These are phyloP conservation scores for Vitis hybrid DNA, from an alignment of 177 flowering plant species.

Conservation along the genomic window DNA sequence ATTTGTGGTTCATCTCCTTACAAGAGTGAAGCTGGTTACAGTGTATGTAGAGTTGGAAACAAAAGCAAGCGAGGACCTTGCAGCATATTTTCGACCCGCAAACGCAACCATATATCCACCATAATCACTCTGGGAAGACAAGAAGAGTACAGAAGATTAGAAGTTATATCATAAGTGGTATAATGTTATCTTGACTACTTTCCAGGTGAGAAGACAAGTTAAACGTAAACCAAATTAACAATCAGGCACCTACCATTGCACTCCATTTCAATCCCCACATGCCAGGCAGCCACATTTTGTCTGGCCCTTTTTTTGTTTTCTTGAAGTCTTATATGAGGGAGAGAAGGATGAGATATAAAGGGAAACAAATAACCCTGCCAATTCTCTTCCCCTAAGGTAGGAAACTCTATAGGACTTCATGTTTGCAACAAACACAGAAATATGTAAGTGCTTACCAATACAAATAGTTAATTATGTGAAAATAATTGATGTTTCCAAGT, in stretches of 20 bases:
- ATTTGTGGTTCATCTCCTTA: conserved; percentile 28
- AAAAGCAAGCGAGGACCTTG: conserved; percentile 78
- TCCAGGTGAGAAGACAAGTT: background rate
- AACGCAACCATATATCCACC: conserved; percentile 98
- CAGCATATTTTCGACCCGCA: conserved; percentile 97
- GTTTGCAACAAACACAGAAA: no score
- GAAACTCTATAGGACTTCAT: no score
- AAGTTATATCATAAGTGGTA: background rate
- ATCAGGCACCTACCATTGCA: background rate
- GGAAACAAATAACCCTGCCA: no score
- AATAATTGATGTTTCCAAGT: no score
- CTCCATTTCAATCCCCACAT: no score
- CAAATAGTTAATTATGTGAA: no score
- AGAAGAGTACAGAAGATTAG: background rate
- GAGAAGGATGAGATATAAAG: no score
- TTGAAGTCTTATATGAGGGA: no score
- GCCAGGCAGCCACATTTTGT: no score
- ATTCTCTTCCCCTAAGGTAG: no score
- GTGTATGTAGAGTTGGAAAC: conserved; percentile 72
- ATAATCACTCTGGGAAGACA: conserved; percentile 42
- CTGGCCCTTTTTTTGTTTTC: no score
- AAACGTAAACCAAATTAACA: background rate
- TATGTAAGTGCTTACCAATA: no score
- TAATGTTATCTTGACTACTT: background rate
- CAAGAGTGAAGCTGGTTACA: conserved; percentile 93